Conservation (phyloP, 2,329 filamentous ascomycete genomes). For the Trichoderma brevicompactum region DNA sequence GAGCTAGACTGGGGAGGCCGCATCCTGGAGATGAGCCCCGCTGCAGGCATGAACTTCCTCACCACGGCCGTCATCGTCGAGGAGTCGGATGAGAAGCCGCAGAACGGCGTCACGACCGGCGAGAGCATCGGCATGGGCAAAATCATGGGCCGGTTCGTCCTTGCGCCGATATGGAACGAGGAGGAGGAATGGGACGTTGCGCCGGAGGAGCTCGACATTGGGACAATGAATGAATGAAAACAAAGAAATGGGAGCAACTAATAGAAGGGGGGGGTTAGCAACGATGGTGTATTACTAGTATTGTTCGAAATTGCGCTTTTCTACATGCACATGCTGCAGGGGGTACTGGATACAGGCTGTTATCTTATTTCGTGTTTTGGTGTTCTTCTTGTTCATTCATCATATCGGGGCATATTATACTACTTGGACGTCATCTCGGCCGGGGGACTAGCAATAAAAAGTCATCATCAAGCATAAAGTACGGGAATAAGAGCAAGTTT, state of each 20-base stretch:
- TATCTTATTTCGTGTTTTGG: neutral
- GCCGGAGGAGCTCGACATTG: conserved; percentile 41
- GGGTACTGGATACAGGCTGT: neutral
- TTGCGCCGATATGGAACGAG: conserved; percentile 62
- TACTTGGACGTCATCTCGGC: too few relatives aligned
- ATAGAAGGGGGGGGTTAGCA: neutral
- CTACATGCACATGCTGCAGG: neutral
- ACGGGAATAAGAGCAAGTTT: too few relatives aligned
- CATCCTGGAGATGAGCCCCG: conserved; percentile 56
- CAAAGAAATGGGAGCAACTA: neutral
- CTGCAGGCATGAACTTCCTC: conserved; percentile 59
- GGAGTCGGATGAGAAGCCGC: conserved; percentile 58
- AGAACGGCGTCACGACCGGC: conserved; percentile 49
- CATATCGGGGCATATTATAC: too few relatives aligned
- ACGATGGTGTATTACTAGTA: neutral
- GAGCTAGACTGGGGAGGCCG: conserved; percentile 67
- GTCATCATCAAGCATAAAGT: too few relatives aligned
- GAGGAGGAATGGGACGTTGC: conserved; percentile 60
- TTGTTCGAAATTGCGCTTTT: neutral
- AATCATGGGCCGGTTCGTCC: conserved; percentile 64
- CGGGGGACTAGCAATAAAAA: too few relatives aligned
- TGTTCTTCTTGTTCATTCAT: neutral
- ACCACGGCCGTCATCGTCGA: conserved; percentile 65
- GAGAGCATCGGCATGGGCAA: conserved; percentile 65
- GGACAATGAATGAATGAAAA: neutral